These are phyloP conservation scores for Schwanniomyces sp. DNA, from an alignment of 805 yeast genomes.

Conservation along the genomic window DNA sequence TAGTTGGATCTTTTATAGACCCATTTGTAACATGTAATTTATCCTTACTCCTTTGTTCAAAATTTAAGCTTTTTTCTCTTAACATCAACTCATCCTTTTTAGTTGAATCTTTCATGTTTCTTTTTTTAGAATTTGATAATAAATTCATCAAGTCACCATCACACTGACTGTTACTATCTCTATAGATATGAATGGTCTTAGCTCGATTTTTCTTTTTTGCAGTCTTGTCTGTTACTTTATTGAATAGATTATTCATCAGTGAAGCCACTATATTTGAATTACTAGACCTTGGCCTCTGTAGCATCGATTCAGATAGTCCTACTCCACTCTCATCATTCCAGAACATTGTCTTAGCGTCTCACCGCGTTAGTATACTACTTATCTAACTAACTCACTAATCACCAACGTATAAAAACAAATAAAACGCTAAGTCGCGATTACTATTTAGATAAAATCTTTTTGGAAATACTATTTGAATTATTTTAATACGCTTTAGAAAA, in stretches of 20 bases:
- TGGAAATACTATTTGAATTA: too few species aligned
- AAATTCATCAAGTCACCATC: background rate
- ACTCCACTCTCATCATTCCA: background rate
- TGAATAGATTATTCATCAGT: slow-evolving; percentile 2
- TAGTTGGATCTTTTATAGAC: background rate
- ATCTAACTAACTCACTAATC: too few species aligned
- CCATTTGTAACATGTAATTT: background rate
- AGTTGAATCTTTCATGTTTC: background rate
- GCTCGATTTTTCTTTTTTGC: background rate
- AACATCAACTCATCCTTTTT: background rate
- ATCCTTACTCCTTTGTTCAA: background rate
- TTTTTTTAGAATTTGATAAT: background rate
- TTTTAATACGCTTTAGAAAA: background rate
- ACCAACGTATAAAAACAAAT: too few species aligned
- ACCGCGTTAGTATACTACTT: too few species aligned
- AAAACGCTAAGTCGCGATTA: background rate
- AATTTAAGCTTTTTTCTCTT: background rate
- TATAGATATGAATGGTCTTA: slow-evolving; percentile 3
- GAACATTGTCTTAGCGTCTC: background rate
- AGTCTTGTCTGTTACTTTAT: background rate
- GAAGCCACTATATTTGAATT: background rate
- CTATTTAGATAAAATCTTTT: too few species aligned
- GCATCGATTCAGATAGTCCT: background rate
- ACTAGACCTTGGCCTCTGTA: slow-evolving; percentile 4
- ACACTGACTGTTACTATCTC: background rate